phyloP scores from a whole-genome alignment of 139 green algal species.

The Chlorella sp. region DNA sequence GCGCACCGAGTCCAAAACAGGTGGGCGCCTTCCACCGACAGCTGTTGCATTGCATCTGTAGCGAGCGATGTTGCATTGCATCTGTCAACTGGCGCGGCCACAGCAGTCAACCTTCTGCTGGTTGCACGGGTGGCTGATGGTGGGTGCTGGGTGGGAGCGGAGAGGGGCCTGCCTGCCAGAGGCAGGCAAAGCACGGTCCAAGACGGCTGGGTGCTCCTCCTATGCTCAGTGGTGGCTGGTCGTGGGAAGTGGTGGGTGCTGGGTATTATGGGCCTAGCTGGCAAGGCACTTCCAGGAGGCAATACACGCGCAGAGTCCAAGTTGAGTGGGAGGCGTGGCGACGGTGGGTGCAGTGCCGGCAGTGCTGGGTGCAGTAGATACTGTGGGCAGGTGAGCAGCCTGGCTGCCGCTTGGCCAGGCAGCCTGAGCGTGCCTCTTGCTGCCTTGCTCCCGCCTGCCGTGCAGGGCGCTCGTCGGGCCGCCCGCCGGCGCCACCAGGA shows the following conservation, averaged over 20 bases:
- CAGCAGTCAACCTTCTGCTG: background rate
- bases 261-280: no score
- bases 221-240: no score
- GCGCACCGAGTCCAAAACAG: constrained; percentile 45
- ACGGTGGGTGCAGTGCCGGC: no score
- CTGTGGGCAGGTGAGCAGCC: background rate
- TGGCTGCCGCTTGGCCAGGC: background rate
- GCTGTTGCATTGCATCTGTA: background rate
- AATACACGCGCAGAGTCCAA: background rate
- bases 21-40: background rate
- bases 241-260: no score
- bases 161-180: background rate
- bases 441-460: background rate
- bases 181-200: background rate
- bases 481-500: background rate
- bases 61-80: no score
- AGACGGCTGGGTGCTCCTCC: background rate
- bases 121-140: background rate
- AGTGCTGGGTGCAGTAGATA: background rate
- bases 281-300: no score
- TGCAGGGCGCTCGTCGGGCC: constrained; percentile 18
- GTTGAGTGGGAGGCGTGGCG: background rate
- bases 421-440: background rate
- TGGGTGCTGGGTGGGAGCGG: background rate
- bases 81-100: no score